Percentiles rank a stretch among this genome's conserved stretches.
Conservation (phyloP, 2,329 filamentous ascomycete genomes). For the Dendrostoma leiphaemia region DNA sequence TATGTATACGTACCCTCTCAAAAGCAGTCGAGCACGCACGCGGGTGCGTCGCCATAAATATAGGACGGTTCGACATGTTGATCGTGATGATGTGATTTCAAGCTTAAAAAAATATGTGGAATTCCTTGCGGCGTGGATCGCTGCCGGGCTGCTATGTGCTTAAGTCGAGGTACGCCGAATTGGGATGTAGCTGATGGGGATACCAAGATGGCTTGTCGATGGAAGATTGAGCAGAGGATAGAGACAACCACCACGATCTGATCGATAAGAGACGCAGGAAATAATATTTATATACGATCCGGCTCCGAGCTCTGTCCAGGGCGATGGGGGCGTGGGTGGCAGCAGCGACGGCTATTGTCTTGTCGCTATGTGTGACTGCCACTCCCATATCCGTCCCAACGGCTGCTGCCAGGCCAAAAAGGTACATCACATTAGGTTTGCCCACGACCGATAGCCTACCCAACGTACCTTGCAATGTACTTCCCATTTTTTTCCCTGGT, state of each 20-base stretch:
- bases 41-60: slow-evolving; percentile 93
- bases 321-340: neutral
- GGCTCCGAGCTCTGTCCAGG: slow-evolving; percentile 2
- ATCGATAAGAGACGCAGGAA: slow-evolving; percentile 3
- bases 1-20: slow-evolving; percentile 68
- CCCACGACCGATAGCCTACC: slow-evolving; percentile 10
- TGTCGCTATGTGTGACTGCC: neutral
- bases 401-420: neutral
- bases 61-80: slow-evolving; percentile 72
- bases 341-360: slow-evolving; percentile 9
- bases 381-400: neutral
- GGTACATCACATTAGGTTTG: neutral
- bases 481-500: neutral
- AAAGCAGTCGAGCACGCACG: slow-evolving; percentile 96
- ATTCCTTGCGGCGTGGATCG: neutral
- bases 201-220: neutral
- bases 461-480: slow-evolving; percentile 2
- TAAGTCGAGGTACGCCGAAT: neutral
- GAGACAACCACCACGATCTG: neutral
- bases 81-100: slow-evolving; percentile 22
- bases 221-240: neutral
- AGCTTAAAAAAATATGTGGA: neutral
- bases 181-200: neutral
- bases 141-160: neutral
- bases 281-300: slow-evolving; percentile 17